Percentiles rank a stretch among this genome's conserved stretches.
Conservation (phyloP, 202 grass and related monocot genomes). For the Alloteropsis angusta region DNA sequence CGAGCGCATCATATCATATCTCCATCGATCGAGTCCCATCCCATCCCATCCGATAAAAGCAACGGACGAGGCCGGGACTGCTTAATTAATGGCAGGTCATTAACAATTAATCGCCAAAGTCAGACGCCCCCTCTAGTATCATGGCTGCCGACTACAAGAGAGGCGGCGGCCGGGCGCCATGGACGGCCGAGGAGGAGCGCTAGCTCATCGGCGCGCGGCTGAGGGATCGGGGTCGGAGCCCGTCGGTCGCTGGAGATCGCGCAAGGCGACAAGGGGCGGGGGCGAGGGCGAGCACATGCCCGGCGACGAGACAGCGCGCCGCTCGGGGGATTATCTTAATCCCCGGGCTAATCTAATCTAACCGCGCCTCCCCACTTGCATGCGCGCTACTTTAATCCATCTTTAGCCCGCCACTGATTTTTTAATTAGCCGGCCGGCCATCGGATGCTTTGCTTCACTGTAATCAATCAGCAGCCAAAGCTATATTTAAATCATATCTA, state of each 20-base stretch:
- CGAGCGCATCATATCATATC: constrained; percentile 30
- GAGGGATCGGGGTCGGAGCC: not conserved
- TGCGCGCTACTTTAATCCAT: constrained; percentile 28
- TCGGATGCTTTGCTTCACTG: constrained; percentile 22
- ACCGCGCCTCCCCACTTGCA: constrained; percentile 23
- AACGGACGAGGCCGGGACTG: not conserved
- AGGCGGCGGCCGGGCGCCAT: not conserved
- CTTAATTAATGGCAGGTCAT: constrained; percentile 1
- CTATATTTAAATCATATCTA: not conserved
- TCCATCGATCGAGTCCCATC: not conserved
- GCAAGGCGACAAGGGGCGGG: constrained; percentile 45
- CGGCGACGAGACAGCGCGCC: constrained; percentile 42
- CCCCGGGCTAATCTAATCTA: not conserved
- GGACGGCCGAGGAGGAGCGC: not conserved
- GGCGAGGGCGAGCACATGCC: constrained; percentile 33
- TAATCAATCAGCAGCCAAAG: not conserved
- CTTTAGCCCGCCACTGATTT: constrained; percentile 34
- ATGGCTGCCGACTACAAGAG: not conserved
- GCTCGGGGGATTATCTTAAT: constrained; percentile 44
- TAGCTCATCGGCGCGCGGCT: not conserved
- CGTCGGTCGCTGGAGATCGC: not conserved
- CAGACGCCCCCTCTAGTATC: constrained; percentile 1
- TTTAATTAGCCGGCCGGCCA: constrained; percentile 23
- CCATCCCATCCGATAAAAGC: constrained; percentile 9
- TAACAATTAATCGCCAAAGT: constrained; percentile 34